Percentiles rank a stretch among this genome's conserved stretches.
phyloP scores from a whole-genome alignment of 208 protist genomes.

The Wallacemonas sp. region DNA sequence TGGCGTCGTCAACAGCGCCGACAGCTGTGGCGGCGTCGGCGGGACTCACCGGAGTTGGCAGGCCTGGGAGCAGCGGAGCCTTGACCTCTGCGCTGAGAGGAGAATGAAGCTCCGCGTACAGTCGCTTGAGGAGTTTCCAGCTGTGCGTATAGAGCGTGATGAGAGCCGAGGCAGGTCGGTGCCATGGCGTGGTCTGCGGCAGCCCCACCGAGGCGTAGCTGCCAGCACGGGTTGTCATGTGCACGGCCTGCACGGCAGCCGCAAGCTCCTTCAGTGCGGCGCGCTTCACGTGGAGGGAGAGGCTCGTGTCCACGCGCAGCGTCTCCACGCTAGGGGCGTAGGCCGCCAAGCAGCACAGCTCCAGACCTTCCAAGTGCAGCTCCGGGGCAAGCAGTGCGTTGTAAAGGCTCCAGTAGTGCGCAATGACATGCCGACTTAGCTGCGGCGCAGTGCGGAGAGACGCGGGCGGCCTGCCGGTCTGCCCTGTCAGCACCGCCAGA shows the following conservation, averaged over 20 bases:
- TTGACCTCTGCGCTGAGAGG: neutral
- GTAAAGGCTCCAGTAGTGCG: slow-evolving; percentile 69
- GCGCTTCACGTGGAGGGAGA: neutral
- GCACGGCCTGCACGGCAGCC: slow-evolving; percentile 20
- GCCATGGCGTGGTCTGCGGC: slow-evolving; percentile 7
- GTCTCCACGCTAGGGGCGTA: slow-evolving; percentile 48
- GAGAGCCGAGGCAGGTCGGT: slow-evolving; percentile 6
- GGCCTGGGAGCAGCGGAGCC: neutral
- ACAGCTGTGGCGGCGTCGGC: slow-evolving; percentile 1
- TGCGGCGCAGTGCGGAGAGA: slow-evolving; percentile 48
- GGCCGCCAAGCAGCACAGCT: slow-evolving; percentile 70
- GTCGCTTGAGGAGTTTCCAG: neutral
- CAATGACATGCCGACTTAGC: slow-evolving; percentile 33
- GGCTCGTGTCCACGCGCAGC: slow-evolving; percentile 13
- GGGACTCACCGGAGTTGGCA: slow-evolving; percentile 5
- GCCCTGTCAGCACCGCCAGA: slow-evolving; percentile 22
- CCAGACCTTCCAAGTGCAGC: slow-evolving; percentile 50
- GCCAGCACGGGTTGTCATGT: slow-evolving; percentile 21
- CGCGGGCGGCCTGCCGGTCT: slow-evolving; percentile 30
- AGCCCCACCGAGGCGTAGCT: neutral
- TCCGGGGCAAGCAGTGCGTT: slow-evolving; percentile 52
- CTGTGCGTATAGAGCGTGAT: slow-evolving; percentile 3
- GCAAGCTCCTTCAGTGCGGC: slow-evolving; percentile 1
- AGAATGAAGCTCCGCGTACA: neutral
- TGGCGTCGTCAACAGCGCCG: neutral